phyloP scores from a whole-genome alignment of 805 yeast genomes.

The Wickerhamiella qilinensis region DNA sequence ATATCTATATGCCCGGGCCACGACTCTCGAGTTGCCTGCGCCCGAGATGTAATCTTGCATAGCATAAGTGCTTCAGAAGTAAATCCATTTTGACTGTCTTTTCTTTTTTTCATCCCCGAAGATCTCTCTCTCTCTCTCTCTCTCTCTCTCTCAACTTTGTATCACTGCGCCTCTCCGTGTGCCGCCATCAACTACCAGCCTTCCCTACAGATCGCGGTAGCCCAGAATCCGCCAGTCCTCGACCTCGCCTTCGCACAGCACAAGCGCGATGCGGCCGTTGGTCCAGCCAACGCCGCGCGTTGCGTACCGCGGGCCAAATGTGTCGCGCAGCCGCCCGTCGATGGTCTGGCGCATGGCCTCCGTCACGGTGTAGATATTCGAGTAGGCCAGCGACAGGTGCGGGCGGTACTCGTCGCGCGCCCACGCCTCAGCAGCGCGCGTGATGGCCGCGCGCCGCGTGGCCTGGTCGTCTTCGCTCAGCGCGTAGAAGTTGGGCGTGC shows the following conservation, averaged over 20 bases:
- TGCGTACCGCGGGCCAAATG: constrained; percentile 33
- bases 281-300: constrained; percentile 39
- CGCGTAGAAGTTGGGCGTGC: constrained; percentile 15
- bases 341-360: constrained; percentile 49
- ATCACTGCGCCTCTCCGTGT: no score
- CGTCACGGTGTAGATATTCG: constrained; percentile 47
- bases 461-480: constrained; percentile 15
- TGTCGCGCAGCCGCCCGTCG: constrained; percentile 48
- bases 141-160: no score
- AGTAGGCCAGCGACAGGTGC: constrained; percentile 56
- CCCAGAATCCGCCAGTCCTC: constrained; percentile 55
- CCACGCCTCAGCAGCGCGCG: constrained; percentile 41
- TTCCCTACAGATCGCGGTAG: constrained; percentile 19
- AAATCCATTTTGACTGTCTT: no score
- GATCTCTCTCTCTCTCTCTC: no score
- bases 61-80: no score
- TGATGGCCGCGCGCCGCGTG: constrained; percentile 20
- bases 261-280: constrained; percentile 51
- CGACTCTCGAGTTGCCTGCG: no score
- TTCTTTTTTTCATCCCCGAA: no score
- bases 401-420: constrained; percentile 43
- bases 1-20: no score
- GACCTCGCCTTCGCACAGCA: constrained; percentile 56
- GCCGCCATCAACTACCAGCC: no score
- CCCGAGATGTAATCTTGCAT: no score